These are phyloP conservation scores for Polyporus tsugae DNA, from an alignment of 1,284 basidiomycete species.

Conservation along the genomic window DNA sequence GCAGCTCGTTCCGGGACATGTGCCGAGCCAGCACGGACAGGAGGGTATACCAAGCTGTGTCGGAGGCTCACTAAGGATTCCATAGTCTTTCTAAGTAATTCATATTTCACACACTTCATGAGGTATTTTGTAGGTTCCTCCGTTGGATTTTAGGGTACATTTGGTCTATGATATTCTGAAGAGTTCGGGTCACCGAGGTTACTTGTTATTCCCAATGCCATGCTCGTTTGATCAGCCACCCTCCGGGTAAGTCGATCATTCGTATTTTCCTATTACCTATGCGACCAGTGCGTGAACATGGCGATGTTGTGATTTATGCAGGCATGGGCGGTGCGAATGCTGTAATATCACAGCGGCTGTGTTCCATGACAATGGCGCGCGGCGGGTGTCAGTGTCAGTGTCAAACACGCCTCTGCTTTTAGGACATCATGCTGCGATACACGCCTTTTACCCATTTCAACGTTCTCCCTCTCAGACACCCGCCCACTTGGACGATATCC, in stretches of 20 bases:
- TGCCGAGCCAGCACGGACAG: conserved; percentile 74
- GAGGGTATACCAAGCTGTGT: conserved; percentile 36
- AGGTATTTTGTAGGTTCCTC: conserved; percentile 16
- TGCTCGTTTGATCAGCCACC: background rate
- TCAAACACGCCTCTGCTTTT: conserved; percentile 14
- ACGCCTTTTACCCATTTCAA: background rate
- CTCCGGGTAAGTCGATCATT: background rate
- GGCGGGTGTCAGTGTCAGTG: background rate
- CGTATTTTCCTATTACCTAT: background rate
- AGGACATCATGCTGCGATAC: conserved; percentile 13
- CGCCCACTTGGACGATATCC: background rate
- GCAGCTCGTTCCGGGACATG: conserved; percentile 75
- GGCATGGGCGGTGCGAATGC: conserved; percentile 8
- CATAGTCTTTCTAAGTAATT: background rate
- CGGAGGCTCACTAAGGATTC: conserved; percentile 14
- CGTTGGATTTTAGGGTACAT: conserved; percentile 3
- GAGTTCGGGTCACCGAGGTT: background rate
- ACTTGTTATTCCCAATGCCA: background rate
- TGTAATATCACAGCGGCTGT: conserved; percentile 17
- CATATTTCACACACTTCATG: background rate
- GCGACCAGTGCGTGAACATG: background rate
- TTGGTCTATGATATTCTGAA: conserved; percentile 7
- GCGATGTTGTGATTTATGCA: background rate
- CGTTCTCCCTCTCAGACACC: background rate
- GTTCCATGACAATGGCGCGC: conserved; percentile 10